Percentiles rank a stretch among this genome's conserved stretches.
These are phyloP conservation scores for Tripterygium wilfordii DNA, from an alignment of 177 flowering plant species.

Conservation along the genomic window DNA sequence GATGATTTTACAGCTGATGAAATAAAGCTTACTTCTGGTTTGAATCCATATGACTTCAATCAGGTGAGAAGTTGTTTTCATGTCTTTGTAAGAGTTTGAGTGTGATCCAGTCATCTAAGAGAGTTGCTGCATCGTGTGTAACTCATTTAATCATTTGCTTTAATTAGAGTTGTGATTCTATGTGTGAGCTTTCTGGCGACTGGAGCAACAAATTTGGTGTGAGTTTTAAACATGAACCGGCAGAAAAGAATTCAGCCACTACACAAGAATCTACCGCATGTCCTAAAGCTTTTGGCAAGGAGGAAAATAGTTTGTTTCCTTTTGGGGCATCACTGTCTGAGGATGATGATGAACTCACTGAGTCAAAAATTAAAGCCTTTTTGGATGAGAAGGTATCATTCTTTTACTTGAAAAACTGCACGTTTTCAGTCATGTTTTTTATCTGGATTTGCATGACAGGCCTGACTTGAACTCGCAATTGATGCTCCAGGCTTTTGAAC, in stretches of 20 bases:
- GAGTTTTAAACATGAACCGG: slow-evolving; percentile 20
- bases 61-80: slow-evolving; percentile 39
- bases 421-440: too few relatives aligned
- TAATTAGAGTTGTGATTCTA: slow-evolving; percentile 45
- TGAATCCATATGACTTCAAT: slow-evolving; percentile 19
- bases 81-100: neutral
- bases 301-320: slow-evolving; percentile 43
- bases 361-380: slow-evolving; percentile 81
- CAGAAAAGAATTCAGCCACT: slow-evolving; percentile 17
- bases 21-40: slow-evolving; percentile 16
- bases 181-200: slow-evolving; percentile 21
- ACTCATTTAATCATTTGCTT: slow-evolving; percentile 3
- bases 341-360: slow-evolving; percentile 93
- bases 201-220: slow-evolving; percentile 19
- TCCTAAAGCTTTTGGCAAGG: too few relatives aligned
- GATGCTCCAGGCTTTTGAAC: slow-evolving; percentile 68
- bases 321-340: slow-evolving; percentile 47
- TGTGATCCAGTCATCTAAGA: neutral
- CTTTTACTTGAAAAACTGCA: too few relatives aligned
- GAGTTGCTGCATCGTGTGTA: neutral
- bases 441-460: neutral
- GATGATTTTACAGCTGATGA: slow-evolving; percentile 35
- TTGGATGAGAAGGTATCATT: slow-evolving; percentile 79
- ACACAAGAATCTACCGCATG: slow-evolving; percentile 21
- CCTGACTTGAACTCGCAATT: too few relatives aligned